These are phyloP conservation scores for Cyberlindnera subsufficiens DNA, from an alignment of 805 yeast genomes.

Conservation along the genomic window DNA sequence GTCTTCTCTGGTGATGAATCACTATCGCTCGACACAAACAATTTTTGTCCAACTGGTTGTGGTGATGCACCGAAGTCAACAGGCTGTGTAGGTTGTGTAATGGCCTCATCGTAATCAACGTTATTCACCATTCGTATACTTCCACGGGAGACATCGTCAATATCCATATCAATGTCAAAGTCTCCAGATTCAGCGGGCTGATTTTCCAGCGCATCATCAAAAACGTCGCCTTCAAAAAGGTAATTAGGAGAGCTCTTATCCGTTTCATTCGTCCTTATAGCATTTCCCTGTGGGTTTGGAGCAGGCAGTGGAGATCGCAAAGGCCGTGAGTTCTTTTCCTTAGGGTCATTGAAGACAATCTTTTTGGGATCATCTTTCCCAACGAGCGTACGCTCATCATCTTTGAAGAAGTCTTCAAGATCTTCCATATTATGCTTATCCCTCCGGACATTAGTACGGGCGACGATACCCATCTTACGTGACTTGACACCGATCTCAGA, in stretches of 20 bases:
- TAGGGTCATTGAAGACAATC: slow-evolving; percentile 1
- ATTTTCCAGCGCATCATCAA: slow-evolving; percentile 19
- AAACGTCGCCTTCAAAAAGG: slow-evolving; percentile 16
- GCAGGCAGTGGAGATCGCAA: not conserved
- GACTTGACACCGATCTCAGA: slow-evolving; percentile 52
- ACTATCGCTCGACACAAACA: slow-evolving; percentile 14
- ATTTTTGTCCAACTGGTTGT: slow-evolving; percentile 8
- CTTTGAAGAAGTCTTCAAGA: slow-evolving; percentile 60
- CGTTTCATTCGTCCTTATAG: not conserved
- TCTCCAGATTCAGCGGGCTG: slow-evolving; percentile 9
- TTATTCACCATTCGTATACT: slow-evolving; percentile 12
- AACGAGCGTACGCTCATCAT: slow-evolving; percentile 16
- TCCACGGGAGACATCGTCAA: slow-evolving; percentile 23
- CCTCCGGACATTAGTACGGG: slow-evolving; percentile 39
- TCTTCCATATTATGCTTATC: slow-evolving; percentile 65
- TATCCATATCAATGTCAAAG: slow-evolving; percentile 23
- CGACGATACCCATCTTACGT: slow-evolving; percentile 59
- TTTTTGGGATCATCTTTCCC: slow-evolving; percentile 6
- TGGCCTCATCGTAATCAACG: not conserved
- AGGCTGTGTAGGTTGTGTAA: not conserved
- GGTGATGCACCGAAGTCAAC: not conserved
- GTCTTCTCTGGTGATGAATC: slow-evolving; percentile 5
- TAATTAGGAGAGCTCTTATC: slow-evolving; percentile 3
- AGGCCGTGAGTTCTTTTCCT: not conserved
- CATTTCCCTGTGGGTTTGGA: not conserved